These are phyloP conservation scores for Mortierella sp. DNA, from an alignment of 371 early-diverging fungal species.

Conservation along the genomic window DNA sequence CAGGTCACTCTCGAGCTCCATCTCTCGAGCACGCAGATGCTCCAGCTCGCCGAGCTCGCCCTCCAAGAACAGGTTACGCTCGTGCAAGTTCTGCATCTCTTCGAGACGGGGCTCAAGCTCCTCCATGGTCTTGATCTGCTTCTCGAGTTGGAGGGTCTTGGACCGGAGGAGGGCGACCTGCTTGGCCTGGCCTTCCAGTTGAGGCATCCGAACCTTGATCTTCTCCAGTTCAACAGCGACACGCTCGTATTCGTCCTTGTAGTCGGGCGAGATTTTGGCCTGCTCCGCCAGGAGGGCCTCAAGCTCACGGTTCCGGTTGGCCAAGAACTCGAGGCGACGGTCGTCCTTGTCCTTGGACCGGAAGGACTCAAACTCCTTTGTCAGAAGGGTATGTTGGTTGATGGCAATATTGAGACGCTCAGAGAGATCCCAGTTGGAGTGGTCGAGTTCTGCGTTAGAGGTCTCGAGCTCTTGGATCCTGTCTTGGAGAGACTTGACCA, in stretches of 20 bases:
- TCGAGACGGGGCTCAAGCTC: conserved; percentile 43
- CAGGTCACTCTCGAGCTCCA: conserved; percentile 44
- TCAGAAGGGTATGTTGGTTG: conserved; percentile 47
- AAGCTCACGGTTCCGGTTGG: conserved; percentile 39
- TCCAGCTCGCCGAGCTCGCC: conserved; percentile 49
- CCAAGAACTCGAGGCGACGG: conserved; percentile 42
- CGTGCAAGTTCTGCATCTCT: conserved; percentile 43
- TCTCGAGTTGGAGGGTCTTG: conserved; percentile 44
- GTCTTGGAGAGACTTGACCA: conserved; percentile 48
- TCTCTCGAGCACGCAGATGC: conserved; percentile 49
- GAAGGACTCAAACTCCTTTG: conserved; percentile 52
- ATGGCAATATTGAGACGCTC: conserved; percentile 50
- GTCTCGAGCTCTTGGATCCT: conserved; percentile 54
- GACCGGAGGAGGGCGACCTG: conserved; percentile 46
- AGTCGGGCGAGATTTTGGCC: conserved; percentile 38
- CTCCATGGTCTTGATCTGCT: conserved; percentile 57
- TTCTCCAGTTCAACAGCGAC: conserved; percentile 46
- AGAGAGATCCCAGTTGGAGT: conserved; percentile 49
- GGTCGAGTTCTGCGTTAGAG: conserved; percentile 52
- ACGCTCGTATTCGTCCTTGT: conserved; percentile 52
- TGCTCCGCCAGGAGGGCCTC: conserved; percentile 36
- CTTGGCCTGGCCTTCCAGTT: conserved; percentile 53
- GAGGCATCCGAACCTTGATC: conserved; percentile 43
- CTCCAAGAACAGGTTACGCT: conserved; percentile 53
- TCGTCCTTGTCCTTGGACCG: conserved; percentile 57